Base-by-base conservation (phyloP, 2,329 filamentous ascomycete species). In the Elsinoe batatas region DNA sequence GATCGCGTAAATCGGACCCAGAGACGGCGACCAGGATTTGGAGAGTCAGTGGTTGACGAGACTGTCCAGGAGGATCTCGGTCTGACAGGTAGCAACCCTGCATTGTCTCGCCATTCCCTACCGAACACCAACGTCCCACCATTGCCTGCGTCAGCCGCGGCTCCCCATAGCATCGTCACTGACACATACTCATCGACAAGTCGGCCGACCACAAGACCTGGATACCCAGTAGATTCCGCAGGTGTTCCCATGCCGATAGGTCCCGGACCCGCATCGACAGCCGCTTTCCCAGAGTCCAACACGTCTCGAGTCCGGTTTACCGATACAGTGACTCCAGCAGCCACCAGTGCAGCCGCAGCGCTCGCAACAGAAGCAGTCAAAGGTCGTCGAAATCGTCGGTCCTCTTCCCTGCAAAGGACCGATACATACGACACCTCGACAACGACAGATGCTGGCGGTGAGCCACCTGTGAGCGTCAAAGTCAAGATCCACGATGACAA, bases 401-500 rank as follows among this genome's bases (percentile, higher is more conserved):
- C 67, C 54, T 61, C 59, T 54, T n/a, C 69, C 38, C 71, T 37
- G 26, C 20, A 47, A 32, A 38, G 49, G 15, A 42, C 46, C 3
- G 38, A 53, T 26, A 44, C 53, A 7, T 47, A 51, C 43, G 47
- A 40, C 15, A 33, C 35, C 18, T 35, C 30, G 37, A 46, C 44
- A 26, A 54, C 32, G 12, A 49, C 50, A 51, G 32, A 36, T 8
- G 47, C 47, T n/a, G 26, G 44, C 60, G 26, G 44, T 60, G 17
- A 55, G 0, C 80, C 79, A n/a, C 79, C 80, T 2, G 79, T 83
- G 46, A 81, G 78, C 30, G 76, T 85, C 56, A 82, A 83, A 65
- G 76, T 84, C 40, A 82, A 82, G 64, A 81, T 83, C 76, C 80
- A 83, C 66, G 77, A 79, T 57, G 80, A 84, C 60, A 80, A 80